A percentile compares a stretch with the other conserved stretches of the same genome.
phyloP scores from a whole-genome alignment of 164 flowering plant genomes.

The Euptelea pleiosperma region DNA sequence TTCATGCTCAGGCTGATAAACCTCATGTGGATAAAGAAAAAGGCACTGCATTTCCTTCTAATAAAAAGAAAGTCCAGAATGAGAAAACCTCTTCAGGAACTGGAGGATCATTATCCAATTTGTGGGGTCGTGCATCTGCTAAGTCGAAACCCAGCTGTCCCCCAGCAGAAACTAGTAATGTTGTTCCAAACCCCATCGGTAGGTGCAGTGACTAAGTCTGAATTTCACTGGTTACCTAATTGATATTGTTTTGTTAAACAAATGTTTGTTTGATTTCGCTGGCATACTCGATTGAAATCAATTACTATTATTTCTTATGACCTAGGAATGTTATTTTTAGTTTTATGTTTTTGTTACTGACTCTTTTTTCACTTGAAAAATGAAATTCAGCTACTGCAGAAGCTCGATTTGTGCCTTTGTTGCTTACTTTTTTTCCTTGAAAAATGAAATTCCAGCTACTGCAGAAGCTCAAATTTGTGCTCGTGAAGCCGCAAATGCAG shows the following conservation, averaged over 20 bases:
- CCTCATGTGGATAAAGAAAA: constrained; percentile 39
- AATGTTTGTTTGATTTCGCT: neutral
- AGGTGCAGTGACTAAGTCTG: constrained; percentile 19
- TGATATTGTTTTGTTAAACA: neutral
- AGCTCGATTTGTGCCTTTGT: constrained; percentile 34
- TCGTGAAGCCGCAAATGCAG: constrained; percentile 41
- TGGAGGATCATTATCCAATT: constrained; percentile 63
- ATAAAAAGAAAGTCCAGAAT: constrained; percentile 47
- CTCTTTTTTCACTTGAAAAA: neutral
- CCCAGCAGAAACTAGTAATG: constrained; percentile 27
- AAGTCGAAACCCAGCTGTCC: constrained; percentile 42
- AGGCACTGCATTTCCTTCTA: constrained; percentile 27
- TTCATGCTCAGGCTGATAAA: constrained; percentile 32
- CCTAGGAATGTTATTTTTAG: neutral
- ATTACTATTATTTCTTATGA: neutral
- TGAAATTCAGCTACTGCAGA: constrained; percentile 32
- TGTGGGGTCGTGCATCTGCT: constrained; percentile 85
- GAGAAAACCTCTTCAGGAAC: constrained; percentile 45
- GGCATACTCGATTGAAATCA: neutral
- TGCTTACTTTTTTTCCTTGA: constrained; percentile 1
- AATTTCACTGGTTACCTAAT: too few species aligned
- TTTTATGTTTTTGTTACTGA: constrained; percentile 3
- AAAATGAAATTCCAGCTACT: constrained; percentile 20
- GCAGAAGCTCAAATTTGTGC: constrained; percentile 70
- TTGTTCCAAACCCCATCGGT: constrained; percentile 37